Evolutionary conservation across 352 stramenopile species (phyloP).

Genomic region (Blastocystis sp.): DNA sequence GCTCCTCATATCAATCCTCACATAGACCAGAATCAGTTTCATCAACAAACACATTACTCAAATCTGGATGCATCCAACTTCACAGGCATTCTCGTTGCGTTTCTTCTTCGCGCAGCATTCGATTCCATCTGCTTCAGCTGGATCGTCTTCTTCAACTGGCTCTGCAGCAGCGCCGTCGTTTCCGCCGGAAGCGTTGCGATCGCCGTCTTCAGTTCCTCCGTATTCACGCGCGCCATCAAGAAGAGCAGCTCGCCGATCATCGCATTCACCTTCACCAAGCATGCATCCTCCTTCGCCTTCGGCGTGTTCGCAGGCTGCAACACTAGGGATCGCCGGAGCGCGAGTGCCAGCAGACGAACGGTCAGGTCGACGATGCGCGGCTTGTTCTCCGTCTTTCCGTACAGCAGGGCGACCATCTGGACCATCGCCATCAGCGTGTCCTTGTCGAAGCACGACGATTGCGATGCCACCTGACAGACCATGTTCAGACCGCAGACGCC

Average conservation of each 20-base stretch:
- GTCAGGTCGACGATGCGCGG: neutral
- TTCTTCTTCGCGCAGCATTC: neutral
- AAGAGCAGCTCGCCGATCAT: slow-evolving; percentile 39
- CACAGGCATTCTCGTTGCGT: slow-evolving; percentile 30
- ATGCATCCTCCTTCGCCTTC: neutral
- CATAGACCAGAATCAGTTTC: neutral
- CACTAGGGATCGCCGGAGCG: neutral
- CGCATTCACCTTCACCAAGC: neutral
- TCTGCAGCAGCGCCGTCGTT: neutral
- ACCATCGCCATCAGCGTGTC: neutral
- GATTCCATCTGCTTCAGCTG: slow-evolving; percentile 31
- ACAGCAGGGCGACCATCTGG: neutral
- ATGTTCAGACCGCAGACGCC: neutral
- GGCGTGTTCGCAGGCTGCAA: slow-evolving; percentile 3
- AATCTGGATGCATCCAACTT: slow-evolving; percentile 49
- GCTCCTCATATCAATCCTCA: neutral
- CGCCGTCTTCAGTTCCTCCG: slow-evolving; percentile 2
- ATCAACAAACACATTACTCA: slow-evolving; percentile 13
- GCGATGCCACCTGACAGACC: neutral
- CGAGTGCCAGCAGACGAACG: neutral
- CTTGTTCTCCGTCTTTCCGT: slow-evolving; percentile 52
- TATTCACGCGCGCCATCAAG: neutral
- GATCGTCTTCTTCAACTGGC: slow-evolving; percentile 13
- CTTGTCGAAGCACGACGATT: neutral
- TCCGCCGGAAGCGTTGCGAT: neutral